A percentile compares a stretch with the other conserved stretches of the same genome.
These are phyloP conservation scores for Leishmania amazonensis DNA, from an alignment of 208 protist species.

Conservation along the genomic window DNA sequence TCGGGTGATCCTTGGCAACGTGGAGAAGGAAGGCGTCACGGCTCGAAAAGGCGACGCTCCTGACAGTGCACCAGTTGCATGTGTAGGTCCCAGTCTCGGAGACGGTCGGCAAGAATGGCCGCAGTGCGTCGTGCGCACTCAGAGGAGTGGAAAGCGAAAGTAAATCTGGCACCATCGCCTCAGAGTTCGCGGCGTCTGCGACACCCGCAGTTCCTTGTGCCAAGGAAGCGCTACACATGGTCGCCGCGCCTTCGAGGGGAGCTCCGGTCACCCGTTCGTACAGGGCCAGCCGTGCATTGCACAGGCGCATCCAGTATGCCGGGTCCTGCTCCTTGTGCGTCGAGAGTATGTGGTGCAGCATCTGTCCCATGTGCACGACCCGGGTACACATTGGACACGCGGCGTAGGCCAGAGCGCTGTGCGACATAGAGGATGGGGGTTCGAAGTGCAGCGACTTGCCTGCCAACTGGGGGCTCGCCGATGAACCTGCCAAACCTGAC, in stretches of 20 bases:
- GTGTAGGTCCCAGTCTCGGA: slow-evolving; percentile 57
- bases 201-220: neutral
- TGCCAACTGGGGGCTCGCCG: neutral
- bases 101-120: slow-evolving; percentile 55
- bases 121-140: neutral
- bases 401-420: slow-evolving; percentile 68
- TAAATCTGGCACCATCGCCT: neutral
- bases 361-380: slow-evolving; percentile 58
- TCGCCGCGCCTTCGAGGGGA: slow-evolving; percentile 40
- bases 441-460: slow-evolving; percentile 34
- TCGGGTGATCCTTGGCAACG: slow-evolving; percentile 69
- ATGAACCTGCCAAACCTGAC: neutral
- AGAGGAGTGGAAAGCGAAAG: neutral
- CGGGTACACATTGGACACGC: slow-evolving; percentile 66
- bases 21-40: slow-evolving; percentile 84
- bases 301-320: slow-evolving; percentile 54
- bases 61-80: slow-evolving; percentile 83
- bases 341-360: slow-evolving; percentile 71
- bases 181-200: neutral
- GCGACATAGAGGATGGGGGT: slow-evolving; percentile 46
- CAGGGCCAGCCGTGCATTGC: slow-evolving; percentile 58
- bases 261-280: slow-evolving; percentile 62
- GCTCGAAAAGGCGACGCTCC: slow-evolving; percentile 45
- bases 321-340: slow-evolving; percentile 56
- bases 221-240: neutral